Conservation (phyloP, 2,329 filamentous ascomycete species). For the Alternaria postmessia region DNA sequence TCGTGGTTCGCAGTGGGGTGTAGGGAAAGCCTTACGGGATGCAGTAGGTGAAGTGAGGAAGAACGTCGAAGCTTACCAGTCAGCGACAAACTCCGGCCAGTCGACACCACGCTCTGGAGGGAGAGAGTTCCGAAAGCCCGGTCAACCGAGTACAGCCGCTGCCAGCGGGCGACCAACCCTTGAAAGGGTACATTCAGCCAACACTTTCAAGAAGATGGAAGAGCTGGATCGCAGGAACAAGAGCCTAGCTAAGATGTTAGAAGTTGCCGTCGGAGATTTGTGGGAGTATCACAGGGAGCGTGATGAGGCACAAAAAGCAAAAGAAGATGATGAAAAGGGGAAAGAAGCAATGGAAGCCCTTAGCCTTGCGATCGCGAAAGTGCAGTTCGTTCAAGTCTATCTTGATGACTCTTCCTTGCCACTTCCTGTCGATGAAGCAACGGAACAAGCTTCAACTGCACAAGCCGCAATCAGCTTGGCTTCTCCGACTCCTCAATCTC, state of each 20-base stretch:
- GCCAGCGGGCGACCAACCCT: conserved; percentile 27
- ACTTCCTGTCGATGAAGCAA: conserved; percentile 51
- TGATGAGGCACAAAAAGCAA: conserved; percentile 48
- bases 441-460: conserved; percentile 35
- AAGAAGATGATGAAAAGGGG: conserved; percentile 37
- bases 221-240: conserved; percentile 70
- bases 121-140: conserved; percentile 46
- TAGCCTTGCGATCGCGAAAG: conserved; percentile 59
- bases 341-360: conserved; percentile 52
- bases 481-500: conserved; percentile 26
- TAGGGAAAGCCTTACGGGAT: conserved; percentile 82
- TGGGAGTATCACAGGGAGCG: conserved; percentile 66
- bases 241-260: conserved; percentile 72
- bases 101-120: conserved; percentile 45
- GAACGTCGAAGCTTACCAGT: conserved; percentile 73
- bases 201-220: conserved; percentile 41
- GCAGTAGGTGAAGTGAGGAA: conserved; percentile 81
- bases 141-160: conserved; percentile 29
- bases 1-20: conserved; percentile 76
- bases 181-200: conserved; percentile 31
- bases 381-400: conserved; percentile 62
- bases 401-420: conserved; percentile 57
- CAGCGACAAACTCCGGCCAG: conserved; percentile 37
- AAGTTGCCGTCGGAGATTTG: conserved; percentile 70
- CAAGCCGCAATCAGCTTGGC: conserved; percentile 31